These are phyloP conservation scores for Euphorbia tirucalli DNA, from an alignment of 345 rosid species.

Conservation along the genomic window DNA sequence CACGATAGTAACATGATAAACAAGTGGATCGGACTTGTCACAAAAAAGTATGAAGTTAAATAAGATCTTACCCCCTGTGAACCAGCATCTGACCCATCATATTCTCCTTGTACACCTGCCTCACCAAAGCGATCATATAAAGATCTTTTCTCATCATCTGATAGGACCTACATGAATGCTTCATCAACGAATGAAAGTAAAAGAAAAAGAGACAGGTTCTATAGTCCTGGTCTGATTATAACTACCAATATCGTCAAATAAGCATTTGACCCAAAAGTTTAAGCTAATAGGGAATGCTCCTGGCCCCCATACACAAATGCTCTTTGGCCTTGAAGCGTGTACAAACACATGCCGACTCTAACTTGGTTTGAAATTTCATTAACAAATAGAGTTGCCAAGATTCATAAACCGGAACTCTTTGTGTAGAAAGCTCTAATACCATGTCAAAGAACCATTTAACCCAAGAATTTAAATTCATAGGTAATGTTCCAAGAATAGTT, in stretches of 20 bases:
- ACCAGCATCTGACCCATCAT: constrained; percentile 46
- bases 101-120: constrained; percentile 63
- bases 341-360: no score
- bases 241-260: neutral
- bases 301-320: no score
- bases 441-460: no score
- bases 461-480: no score
- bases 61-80: constrained; percentile 52
- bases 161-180: constrained; percentile 69
- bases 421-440: no score
- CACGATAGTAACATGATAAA: neutral
- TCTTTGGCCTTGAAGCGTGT: no score
- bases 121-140: constrained; percentile 83
- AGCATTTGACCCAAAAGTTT: neutral
- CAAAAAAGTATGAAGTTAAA: constrained; percentile 13
- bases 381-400: neutral
- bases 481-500: no score
- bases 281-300: neutral
- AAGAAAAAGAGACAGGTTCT: neutral
- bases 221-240: neutral
- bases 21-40: neutral
- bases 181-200: constrained; percentile 33
- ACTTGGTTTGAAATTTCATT: neutral
- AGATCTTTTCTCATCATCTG: constrained; percentile 92
- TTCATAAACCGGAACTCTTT: neutral